phyloP scores from a whole-genome alignment of 2,329 filamentous ascomycete species.

The Chaetomium globosum region DNA sequence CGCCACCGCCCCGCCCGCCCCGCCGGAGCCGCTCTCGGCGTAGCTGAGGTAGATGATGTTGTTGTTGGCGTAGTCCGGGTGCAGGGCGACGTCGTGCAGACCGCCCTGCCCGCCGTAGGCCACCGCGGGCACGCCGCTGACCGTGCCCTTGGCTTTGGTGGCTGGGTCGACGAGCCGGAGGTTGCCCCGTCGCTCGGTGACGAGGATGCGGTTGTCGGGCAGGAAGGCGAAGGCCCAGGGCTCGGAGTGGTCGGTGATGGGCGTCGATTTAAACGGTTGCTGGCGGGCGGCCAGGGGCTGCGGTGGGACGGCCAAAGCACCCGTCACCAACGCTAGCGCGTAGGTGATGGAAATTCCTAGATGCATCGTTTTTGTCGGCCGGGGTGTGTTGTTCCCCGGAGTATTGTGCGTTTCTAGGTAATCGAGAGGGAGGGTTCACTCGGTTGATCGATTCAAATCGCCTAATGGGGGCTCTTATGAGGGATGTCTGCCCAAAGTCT shows the following conservation, averaged over 20 bases:
- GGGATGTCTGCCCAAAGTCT: background rate
- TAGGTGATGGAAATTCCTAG: background rate
- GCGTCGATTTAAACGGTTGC: background rate
- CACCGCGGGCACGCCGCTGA: background rate
- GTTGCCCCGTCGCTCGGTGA: slow-evolving; percentile 4
- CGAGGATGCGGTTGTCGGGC: slow-evolving; percentile 7
- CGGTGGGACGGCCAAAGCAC: slow-evolving; percentile 5
- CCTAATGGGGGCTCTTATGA: background rate
- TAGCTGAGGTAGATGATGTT: background rate
- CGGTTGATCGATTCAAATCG: background rate
- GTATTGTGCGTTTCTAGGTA: background rate
- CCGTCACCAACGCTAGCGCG: background rate
- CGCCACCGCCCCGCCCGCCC: background rate
- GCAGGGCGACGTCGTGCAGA: background rate
- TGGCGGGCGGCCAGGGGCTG: background rate
- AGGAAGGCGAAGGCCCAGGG: slow-evolving; percentile 1
- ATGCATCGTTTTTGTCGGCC: background rate
- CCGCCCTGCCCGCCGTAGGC: slow-evolving; percentile 4
- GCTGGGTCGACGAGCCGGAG: background rate
- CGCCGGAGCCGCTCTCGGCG: background rate
- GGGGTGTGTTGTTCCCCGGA: background rate
- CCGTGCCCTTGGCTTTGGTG: background rate
- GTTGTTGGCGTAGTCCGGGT: slow-evolving; percentile 1
- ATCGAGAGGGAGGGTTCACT: background rate
- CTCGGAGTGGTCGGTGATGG: slow-evolving; percentile 3